Evolutionary conservation across 352 stramenopile genomes (phyloP), one percentile per base, ranked within the genome.

Genomic region (Phytophthora boehmeriae): DNA sequence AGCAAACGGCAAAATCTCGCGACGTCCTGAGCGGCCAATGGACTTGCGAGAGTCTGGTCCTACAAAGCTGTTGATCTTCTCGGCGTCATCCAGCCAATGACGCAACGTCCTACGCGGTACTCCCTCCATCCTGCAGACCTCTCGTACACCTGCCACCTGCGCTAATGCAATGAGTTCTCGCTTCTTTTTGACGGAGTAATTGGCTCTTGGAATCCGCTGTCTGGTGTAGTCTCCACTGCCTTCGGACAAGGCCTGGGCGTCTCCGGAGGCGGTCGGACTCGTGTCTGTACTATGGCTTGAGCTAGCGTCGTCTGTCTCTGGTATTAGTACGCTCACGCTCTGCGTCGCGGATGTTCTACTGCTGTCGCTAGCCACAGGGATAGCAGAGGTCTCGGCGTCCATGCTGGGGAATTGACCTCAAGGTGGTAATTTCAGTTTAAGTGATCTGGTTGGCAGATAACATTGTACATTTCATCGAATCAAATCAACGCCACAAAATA

Each of bases 101-200:
- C 71, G 71, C 25, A 79, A 49, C 36, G 71, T 79, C 27, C 71
- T 63, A 27, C 71, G 71, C 5, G 71, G 67, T 20, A 79, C 50
- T 16, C 71, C 71, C 36, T 79, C 71, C 39, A 66, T 66, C 49
- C 63, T 51, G 28, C 71, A 79, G 14, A 79, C 71, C 39, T 79
- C 71, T 4, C 71, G 67, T 23, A 79, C 63, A 13, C 71, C 71
- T 22, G 55, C 69, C 2, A 68, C 46, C 36, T 79, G 58, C 19
- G 67, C 71, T 38, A 76, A 34, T 10, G 71, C 71, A 43, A 79
- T 79, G 35, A 79, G 71, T 56, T 79, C 71, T 28, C 71, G 71
- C 59, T 79, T 79, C 48, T 79, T 76, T 42, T 70, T 70, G 39
- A 79, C 71, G 13, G 71, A 79, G 59, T 76, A 79, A 42, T 79